phyloP scores from a whole-genome alignment of 129 eudicot species.

The Lactuca saligna region DNA sequence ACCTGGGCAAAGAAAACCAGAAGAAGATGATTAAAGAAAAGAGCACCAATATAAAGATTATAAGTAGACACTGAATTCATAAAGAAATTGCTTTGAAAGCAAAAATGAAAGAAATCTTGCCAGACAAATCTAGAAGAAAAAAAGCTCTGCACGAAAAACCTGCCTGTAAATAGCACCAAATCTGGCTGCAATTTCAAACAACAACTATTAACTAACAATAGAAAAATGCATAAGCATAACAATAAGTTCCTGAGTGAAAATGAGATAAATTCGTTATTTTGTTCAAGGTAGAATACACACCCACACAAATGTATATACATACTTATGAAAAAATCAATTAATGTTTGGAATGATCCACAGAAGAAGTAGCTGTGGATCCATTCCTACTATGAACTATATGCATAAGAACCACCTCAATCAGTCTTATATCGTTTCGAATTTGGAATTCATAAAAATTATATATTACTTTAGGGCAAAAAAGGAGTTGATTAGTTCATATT shows the following conservation, averaged over 20 bases:
- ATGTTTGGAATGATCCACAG: background rate
- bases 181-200: conserved; percentile 81
- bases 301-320: background rate
- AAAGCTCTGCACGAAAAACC: conserved; percentile 34
- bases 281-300: background rate
- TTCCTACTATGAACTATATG: background rate
- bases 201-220: conserved; percentile 15
- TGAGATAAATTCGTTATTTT: conserved; percentile 6
- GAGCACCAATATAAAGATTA: conserved; percentile 2
- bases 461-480: background rate
- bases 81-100: background rate
- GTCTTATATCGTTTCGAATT: background rate
- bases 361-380: too few relatives aligned
- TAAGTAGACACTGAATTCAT: background rate
- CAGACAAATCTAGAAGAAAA: conserved; percentile 28
- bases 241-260: conserved; percentile 13
- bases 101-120: conserved; percentile 32
- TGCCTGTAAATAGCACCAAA: conserved; percentile 95
- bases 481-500: conserved; percentile 4
- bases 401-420: background rate
- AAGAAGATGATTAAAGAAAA: conserved; percentile 20
- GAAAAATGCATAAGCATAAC: conserved; percentile 9
- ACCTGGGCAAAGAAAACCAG: conserved; percentile 46
- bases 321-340: conserved; percentile 6
- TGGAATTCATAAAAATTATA: background rate